Conservation (phyloP, 1,284 basidiomycete genomes). For the Papiliotrema flavescens region DNA sequence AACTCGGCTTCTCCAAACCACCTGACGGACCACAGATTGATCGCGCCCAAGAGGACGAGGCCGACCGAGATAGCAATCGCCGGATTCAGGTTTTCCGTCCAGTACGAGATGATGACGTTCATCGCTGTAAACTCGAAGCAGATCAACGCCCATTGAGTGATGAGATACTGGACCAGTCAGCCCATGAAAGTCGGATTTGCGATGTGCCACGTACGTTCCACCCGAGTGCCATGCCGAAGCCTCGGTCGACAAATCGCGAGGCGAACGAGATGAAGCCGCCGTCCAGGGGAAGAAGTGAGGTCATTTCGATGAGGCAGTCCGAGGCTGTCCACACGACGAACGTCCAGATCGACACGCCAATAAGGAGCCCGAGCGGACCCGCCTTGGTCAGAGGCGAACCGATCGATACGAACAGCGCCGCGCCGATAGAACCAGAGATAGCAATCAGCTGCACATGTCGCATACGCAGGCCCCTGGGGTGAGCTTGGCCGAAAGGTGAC, state of each 20-base stretch:
- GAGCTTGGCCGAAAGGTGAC: background rate
- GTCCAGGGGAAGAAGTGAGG: constrained; percentile 20
- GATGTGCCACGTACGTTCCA: constrained; percentile 10
- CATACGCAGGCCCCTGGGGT: background rate
- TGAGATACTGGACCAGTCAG: constrained; percentile 10
- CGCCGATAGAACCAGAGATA: background rate
- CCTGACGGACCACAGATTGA: constrained; percentile 26
- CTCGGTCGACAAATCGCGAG: constrained; percentile 19
- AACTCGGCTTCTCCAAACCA: constrained; percentile 33
- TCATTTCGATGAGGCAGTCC: constrained; percentile 28
- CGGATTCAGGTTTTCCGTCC: constrained; percentile 19
- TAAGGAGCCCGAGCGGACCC: constrained; percentile 25
- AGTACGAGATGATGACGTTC: constrained; percentile 31
- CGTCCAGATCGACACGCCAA: constrained; percentile 21
- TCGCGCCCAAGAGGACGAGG: constrained; percentile 16
- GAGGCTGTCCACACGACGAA: constrained; percentile 14
- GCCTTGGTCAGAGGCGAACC: constrained; percentile 18
- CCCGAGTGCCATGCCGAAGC: constrained; percentile 20
- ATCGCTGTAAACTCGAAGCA: constrained; percentile 26
- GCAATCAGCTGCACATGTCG: background rate
- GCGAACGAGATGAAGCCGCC: constrained; percentile 23
- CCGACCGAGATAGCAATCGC: constrained; percentile 26
- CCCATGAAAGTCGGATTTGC: background rate
- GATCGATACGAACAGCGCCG: constrained; percentile 14
- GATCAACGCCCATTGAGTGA: constrained; percentile 21